Percentiles rank a stretch among this genome's conserved stretches.
These are phyloP conservation scores for Strobilomyces dryophilus DNA, from an alignment of 768 basidiomycete species.

Conservation along the genomic window DNA sequence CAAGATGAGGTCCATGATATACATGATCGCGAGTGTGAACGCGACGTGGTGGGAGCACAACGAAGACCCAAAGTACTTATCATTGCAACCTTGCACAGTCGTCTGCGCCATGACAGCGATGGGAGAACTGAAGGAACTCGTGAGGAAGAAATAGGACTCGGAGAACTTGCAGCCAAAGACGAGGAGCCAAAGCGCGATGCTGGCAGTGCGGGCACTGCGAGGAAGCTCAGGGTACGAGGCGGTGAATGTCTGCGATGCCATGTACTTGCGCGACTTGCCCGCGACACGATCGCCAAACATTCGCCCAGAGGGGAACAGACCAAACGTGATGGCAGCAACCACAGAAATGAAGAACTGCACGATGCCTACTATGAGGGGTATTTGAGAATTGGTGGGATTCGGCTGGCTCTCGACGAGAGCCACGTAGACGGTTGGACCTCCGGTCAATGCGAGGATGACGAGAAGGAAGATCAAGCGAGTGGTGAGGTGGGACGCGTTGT, in stretches of 20 bases:
- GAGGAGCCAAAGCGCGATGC: conserved; percentile 83
- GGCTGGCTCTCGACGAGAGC: conserved; percentile 72
- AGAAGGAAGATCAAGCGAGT: conserved; percentile 91
- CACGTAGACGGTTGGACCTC: conserved; percentile 92
- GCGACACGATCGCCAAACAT: conserved; percentile 99
- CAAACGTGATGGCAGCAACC: conserved; percentile 76
- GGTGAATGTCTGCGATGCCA: conserved; percentile 98
- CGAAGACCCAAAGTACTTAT: conserved; percentile 73
- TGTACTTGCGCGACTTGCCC: conserved; percentile 95
- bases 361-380: conserved; percentile 88
- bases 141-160: conserved; percentile 98
- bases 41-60: conserved; percentile 91
- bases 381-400: conserved; percentile 43
- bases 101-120: conserved; percentile 96
- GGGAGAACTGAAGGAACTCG: conserved; percentile 93
- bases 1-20: conserved; percentile 93
- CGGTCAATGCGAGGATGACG: conserved; percentile 88
- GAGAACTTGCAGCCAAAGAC: conserved; percentile 95
- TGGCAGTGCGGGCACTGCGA: conserved; percentile 71
- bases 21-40: conserved; percentile 97
- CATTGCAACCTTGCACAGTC: conserved; percentile 85
- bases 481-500: conserved; percentile 95
- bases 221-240: conserved; percentile 88
- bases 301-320: conserved; percentile 88
- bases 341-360: conserved; percentile 94